Evolutionary conservation across 2,329 filamentous ascomycete species (phyloP), one percentile per base, ranked within the genome.

Genomic region (Ustilaginoidea virens): DNA sequence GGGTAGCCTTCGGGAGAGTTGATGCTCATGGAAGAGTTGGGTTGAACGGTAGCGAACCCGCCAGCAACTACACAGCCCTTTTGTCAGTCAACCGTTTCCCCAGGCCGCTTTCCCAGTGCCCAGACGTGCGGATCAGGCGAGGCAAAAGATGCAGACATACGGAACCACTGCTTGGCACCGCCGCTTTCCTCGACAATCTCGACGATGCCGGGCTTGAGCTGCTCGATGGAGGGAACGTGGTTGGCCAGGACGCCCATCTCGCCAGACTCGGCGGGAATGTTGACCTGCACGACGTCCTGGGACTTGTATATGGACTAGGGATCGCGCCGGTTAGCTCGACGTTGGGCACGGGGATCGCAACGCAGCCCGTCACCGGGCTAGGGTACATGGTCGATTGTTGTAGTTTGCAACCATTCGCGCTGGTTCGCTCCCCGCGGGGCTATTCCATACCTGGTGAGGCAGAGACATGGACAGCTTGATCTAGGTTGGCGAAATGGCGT

Each of bases 181-280:
- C 83, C 81, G 52, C 64, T 72, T 72, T 98, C 90, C 69, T 96
- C 87, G 44, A 96, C 74, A 52, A 98, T 70, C 69, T 96, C 87
- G 45, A 98, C 71, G 45, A 96, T 64, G 51, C 90, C 90, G 37
- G 90, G 86, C 74, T 92, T 93, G 60, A 98, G 71, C 70, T 98
- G 90, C 71, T 98, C 90, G 53, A 98, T 96, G 38, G 86, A 85
- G 41, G 90, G 86, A 49, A 98, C 90, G 74, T 98, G 90, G 71
- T 90, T 92, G 57, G 90, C 90, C 54, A 98, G 80, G 49, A 98
- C 79, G 80, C 90, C 90, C 90, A 98, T 98, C 49, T 96, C 90
- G 57, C 90, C 90, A 39, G 86, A 92, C 60, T 93, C 90, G 52
- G 90, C 90, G 56, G 90, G 80, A 52, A 98, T 78, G 74, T 98